Evolutionary conservation across 2,329 filamentous ascomycete species (phyloP).

Genomic region (Aspergillus brasiliensis): DNA sequence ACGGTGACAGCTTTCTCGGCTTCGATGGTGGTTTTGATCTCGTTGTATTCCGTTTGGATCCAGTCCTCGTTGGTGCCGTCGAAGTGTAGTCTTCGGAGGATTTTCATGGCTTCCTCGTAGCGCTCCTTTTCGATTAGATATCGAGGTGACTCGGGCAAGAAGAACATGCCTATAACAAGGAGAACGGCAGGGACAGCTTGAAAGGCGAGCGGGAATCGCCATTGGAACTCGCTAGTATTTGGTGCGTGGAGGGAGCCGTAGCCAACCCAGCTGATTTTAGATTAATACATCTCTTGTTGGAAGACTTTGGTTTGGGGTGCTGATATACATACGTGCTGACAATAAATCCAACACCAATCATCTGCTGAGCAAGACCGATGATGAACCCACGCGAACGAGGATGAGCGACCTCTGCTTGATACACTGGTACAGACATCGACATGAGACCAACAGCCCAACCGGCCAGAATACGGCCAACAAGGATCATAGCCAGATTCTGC

Average conservation of each 20-base stretch:
- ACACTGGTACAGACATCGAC: constrained; percentile 59
- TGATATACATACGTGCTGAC: constrained; percentile 41
- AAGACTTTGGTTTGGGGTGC: neutral
- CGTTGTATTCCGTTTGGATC: constrained; percentile 47
- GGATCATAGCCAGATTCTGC: constrained; percentile 58
- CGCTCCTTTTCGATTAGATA: constrained; percentile 46
- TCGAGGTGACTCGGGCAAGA: constrained; percentile 39
- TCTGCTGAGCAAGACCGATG: constrained; percentile 47
- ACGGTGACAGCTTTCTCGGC: constrained; percentile 59
- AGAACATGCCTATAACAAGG: constrained; percentile 37
- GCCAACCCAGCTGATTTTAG: constrained; percentile 46
- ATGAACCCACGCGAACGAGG: constrained; percentile 58
- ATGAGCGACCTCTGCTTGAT: constrained; percentile 64
- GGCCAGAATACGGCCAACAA: constrained; percentile 56
- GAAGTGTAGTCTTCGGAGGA: constrained; percentile 58
- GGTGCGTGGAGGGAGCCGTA: constrained; percentile 48
- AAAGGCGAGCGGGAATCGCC: constrained; percentile 39
- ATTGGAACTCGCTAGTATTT: constrained; percentile 35
- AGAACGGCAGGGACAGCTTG: constrained; percentile 45
- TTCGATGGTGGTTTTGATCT: constrained; percentile 54
- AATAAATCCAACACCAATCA: constrained; percentile 49
- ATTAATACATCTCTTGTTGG: neutral
- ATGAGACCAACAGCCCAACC: constrained; percentile 53
- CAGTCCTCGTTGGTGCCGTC: constrained; percentile 59
- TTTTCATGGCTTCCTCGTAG: constrained; percentile 51